Base-by-base conservation (phyloP, 2,329 filamentous ascomycete genomes). In the Scopulariopsis brevicaulis region DNA sequence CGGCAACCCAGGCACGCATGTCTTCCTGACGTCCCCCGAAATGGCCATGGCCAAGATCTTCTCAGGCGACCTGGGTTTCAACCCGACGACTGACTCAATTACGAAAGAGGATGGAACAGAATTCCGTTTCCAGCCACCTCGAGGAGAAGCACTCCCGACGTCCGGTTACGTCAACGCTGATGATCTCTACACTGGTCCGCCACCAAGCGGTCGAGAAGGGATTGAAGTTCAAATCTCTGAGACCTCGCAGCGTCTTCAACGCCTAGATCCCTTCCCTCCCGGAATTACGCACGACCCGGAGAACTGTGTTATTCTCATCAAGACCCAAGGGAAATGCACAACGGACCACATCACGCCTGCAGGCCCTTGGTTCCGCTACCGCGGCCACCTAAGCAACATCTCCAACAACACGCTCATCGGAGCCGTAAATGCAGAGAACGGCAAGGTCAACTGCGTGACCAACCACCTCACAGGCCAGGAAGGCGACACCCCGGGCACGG, bases 361-460 rank as follows among this genome's bases (percentile, higher is more conserved):
- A 65, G 91, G 92, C 64, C 91, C 92, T 62, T 96, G 92, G 92
- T 81, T 97, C 74, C 96, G 96, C 83, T 97, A 96, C 84, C 90
- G 92, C 83, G 93, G 93, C 62, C 93, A 97, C 73, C 82, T 97
- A 69, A 92, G 96, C 84, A 97, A 97, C 83, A 96, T 97, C 78
- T 96, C 92, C 71, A 96, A 97, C 86, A 97, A 97, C 84, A 96
- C 96, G 90, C 77, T 97, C 73, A 96, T 97, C 67, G 93, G 93
- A 79, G 94, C 94, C 69, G 90, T 91, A 78, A 99, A 96, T 78
- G 86, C 87, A 68, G 92, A 89, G 70, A 99, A 97, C 77, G 90
- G 87, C 61, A 90, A 97, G 81, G 92, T 91, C 68, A 99, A 99
- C 85, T 96, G 95, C 82, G 80, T 99, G 74, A 87, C 90, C 82